phyloP scores from a whole-genome alignment of 768 basidiomycete species.

The Pleurotus ostreatus region DNA sequence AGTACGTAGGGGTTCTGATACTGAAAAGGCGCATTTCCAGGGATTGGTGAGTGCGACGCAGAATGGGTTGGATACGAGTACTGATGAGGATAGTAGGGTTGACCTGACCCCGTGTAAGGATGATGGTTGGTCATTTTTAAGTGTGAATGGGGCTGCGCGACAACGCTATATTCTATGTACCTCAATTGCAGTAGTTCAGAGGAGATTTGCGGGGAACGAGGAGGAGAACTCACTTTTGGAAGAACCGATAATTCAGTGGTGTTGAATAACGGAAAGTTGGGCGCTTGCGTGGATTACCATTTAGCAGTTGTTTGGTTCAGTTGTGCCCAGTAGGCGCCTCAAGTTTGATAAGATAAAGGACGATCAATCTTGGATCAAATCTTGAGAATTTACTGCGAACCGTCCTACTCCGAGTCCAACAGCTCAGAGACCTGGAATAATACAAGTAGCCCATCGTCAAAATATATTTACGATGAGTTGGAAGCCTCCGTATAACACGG shows the following conservation, averaged over 20 bases:
- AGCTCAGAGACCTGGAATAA: too few species aligned
- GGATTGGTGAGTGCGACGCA: not conserved
- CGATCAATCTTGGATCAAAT: too few species aligned
- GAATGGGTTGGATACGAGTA: constrained; percentile 21
- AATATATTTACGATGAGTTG: too few species aligned
- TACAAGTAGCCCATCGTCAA: too few species aligned
- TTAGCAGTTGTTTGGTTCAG: not conserved
- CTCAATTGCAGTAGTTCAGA: too few species aligned
- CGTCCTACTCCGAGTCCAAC: too few species aligned
- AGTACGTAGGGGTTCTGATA: constrained; percentile 17
- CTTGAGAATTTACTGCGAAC: too few species aligned
- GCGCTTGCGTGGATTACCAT: not conserved
- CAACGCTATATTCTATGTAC: too few species aligned
- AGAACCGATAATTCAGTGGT: too few species aligned
- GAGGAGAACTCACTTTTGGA: not conserved
- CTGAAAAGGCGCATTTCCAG: not conserved
- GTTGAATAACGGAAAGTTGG: not conserved
- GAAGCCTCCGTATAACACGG: too few species aligned
- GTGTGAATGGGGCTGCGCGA: not conserved
- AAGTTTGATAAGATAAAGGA: too few species aligned
- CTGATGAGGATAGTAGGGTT: constrained; percentile 25
- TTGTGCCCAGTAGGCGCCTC: not conserved
- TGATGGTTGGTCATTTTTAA: constrained; percentile 2
- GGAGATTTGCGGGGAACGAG: not conserved
- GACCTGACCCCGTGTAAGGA: not conserved